Percentiles rank a stretch among this genome's conserved stretches.
Conservation (phyloP, 805 yeast genomes). For the Ogataea zsoltii region DNA sequence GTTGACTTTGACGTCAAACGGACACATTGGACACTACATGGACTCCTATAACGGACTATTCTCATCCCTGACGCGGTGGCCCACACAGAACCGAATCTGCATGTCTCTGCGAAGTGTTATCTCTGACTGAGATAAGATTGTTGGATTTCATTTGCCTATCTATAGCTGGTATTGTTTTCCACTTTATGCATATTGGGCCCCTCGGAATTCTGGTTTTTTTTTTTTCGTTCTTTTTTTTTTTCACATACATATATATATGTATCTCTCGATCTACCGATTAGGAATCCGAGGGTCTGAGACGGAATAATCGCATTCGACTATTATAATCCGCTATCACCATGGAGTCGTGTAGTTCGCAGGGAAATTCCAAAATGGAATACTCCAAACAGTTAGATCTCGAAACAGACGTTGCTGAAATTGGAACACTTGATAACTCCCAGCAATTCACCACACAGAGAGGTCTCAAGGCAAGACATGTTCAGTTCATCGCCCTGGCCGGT, state of each 20-base stretch:
- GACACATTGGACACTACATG: too few relatives aligned
- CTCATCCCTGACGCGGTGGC: too few relatives aligned
- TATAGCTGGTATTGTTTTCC: not conserved
- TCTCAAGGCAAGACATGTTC: conserved; percentile 50
- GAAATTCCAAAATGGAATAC: not conserved
- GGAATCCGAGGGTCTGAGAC: too few relatives aligned
- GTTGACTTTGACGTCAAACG: too few relatives aligned
- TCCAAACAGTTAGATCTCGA: conserved; percentile 1
- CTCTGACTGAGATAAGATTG: not conserved
- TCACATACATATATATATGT: not conserved
- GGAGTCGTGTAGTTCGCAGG: conserved; percentile 1
- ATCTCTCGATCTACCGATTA: not conserved
- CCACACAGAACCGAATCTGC: not conserved
- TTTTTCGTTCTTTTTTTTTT: not conserved
- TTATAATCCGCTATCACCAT: too few relatives aligned
- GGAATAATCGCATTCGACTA: too few relatives aligned
- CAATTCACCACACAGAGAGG: conserved; percentile 37
- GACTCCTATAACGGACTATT: too few relatives aligned
- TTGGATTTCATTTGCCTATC: not conserved
- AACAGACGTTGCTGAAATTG: conserved; percentile 9
- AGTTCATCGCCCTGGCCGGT: conserved; percentile 72
- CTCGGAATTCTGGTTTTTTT: not conserved
- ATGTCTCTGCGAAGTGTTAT: not conserved
- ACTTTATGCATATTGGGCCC: not conserved
- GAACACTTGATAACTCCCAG: conserved; percentile 1